Conservation (phyloP, 139 green algal species). For the Protoeuglena noctilucae region DNA sequence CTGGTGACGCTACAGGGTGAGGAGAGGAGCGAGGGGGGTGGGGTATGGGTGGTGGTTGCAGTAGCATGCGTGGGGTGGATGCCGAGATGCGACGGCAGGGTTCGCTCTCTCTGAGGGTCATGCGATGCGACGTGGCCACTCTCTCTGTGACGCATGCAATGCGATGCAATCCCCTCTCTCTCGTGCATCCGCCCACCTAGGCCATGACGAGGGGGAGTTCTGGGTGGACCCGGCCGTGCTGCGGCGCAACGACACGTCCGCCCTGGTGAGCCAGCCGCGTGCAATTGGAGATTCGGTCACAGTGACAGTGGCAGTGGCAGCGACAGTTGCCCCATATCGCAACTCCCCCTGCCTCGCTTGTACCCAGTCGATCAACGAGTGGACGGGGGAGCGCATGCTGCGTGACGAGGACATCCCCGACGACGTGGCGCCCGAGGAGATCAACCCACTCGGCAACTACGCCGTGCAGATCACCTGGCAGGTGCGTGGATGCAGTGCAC, state of each 20-base stretch:
- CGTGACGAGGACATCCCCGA: conserved; percentile 38
- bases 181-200: conserved; percentile 21
- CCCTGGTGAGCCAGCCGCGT: too few species aligned
- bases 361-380: conserved; percentile 74
- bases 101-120: too few species aligned
- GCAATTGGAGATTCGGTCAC: too few species aligned
- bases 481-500: too few species aligned
- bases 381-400: conserved; percentile 56
- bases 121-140: too few species aligned
- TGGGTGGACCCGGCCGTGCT: conserved; percentile 53
- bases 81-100: too few species aligned
- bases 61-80: background rate
- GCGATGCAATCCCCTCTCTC: too few species aligned
- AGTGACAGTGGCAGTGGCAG: too few species aligned
- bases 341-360: too few species aligned
- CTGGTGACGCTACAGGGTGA: conserved; percentile 15
- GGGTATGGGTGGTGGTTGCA: background rate
- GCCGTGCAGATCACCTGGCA: conserved; percentile 73
- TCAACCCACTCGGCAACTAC: conserved; percentile 89
- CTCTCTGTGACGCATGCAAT: too few species aligned
- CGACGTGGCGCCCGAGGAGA: conserved; percentile 39
- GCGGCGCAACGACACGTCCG: conserved; percentile 72
- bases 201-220: conserved; percentile 34
- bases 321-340: too few species aligned
- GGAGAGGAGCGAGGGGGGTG: conserved; percentile 9